A percentile compares a stretch with the other conserved stretches of the same genome.
Conservation (phyloP, 2,329 filamentous ascomycete species). For the Aspergillus viridinutans region DNA sequence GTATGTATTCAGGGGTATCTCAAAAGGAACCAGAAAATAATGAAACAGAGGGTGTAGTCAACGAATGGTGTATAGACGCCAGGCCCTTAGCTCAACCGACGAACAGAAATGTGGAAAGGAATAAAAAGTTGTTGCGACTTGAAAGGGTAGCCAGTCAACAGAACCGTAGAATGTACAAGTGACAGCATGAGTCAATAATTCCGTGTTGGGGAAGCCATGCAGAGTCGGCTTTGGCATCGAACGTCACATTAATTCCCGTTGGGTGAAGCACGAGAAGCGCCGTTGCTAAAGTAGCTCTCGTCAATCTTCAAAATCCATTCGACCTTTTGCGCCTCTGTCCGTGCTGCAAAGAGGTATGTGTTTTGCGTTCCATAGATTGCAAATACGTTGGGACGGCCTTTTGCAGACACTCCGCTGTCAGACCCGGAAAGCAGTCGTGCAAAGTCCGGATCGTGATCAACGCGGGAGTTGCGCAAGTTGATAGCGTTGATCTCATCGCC, state of each 20-base stretch:
- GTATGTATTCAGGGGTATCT: constrained; percentile 38
- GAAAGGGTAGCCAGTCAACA: neutral
- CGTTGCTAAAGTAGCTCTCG: constrained; percentile 62
- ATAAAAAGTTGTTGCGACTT: neutral
- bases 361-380: constrained; percentile 92
- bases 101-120: constrained; percentile 1
- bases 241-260: constrained; percentile 20
- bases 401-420: constrained; percentile 34
- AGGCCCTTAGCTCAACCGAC: constrained; percentile 10
- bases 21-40: constrained; percentile 27
- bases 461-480: constrained; percentile 80
- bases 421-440: constrained; percentile 60
- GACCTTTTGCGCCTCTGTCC: constrained; percentile 85
- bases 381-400: constrained; percentile 69
- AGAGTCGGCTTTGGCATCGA: neutral
- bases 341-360: constrained; percentile 88
- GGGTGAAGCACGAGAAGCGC: constrained; percentile 20
- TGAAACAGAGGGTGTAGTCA: constrained; percentile 5
- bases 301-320: constrained; percentile 97
- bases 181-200: neutral
- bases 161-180: neutral
- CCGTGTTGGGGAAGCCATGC: neutral
- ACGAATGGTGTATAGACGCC: constrained; percentile 17
- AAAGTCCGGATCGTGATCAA: constrained; percentile 88
- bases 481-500: constrained; percentile 89